Base-by-base conservation (phyloP, 768 basidiomycete genomes). In the Gelatoporia subvermispora region DNA sequence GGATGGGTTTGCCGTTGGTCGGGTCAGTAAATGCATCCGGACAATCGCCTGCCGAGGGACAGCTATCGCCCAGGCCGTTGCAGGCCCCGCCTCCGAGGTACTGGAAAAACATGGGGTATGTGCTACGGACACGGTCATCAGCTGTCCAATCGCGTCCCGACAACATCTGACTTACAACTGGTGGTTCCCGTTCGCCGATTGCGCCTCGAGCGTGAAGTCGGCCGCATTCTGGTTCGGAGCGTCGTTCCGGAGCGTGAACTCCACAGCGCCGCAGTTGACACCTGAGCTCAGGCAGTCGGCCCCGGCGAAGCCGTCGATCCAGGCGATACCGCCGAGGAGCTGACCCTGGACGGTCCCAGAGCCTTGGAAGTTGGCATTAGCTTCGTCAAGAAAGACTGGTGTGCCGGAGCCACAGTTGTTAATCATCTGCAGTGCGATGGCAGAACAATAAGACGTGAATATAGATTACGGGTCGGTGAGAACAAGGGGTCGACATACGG, bases 381-480 rank as follows among this genome's bases (percentile, higher is more conserved):
- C 41, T 43, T 43, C 41, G 41, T 43, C 20, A 16, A 43, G 41
- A 21, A 43, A 43, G 41, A 43, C 41, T 9, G 41, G 41, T 9
- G 4, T 20, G 20, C 41, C 41, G 22, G 41, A 31, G 28, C 7
- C 7, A 13, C 28, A 31, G 28, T 31, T 31, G 28, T 31, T 31
- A 13, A 13, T 31, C 28, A 31, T 31, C 28, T 31, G 28, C 28
- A 31, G 28, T 13, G 13, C 13, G 28, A 13, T 13, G 28, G 28
- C 7, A 31, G 13, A 31, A 13, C 5, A 13, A 31, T 31, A 31
- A 13, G 28, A 31, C 28, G 28, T 31, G 5, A 31, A 13, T 5
- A 31, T 31, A 13, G 28, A 7, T 31, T 31, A 13, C 28, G 28
- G 28, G 28, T 7, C 7, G 28, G 13, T 31, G 13, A 31, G 28